Base-by-base conservation (phyloP, 129 eudicot species). In the Artemisia tridentata region DNA sequence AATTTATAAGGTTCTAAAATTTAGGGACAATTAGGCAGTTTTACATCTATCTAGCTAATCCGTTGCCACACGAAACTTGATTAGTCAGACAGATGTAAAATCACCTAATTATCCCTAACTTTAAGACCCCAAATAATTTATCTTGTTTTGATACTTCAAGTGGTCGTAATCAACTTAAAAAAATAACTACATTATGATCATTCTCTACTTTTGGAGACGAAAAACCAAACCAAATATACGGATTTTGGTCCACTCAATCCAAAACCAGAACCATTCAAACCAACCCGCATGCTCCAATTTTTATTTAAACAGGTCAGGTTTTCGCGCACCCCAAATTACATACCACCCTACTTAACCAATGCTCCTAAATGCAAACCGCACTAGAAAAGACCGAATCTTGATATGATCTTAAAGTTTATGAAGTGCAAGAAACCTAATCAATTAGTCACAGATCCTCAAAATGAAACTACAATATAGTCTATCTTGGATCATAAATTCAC, bases 371-470 rank as follows among this genome's bases (percentile, higher is more conserved):
- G 10, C 38, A 23, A 58, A 58, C 63, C 21, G 16, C 14, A 58
- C 38, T 27, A n/a, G 11, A 41, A 60, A 66, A 66, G 41, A 47
- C 7, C 10, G 17, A 46, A 66, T 34, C 71, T 66, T 66, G 6
- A 66, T 47, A 46, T 4, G 20, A 66, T 46, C 56, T 66, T 47
- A 21, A 14, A 15, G 17, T 46, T 65, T 66, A 21, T 0, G 5
- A 66, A 47, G 11, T 21, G 5, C 19, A 13, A 46, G 46, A 19
- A 9, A 47, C 43, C 18, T 46, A 46, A 25, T 21, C 11, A 66
- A 48, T 21, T 13, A 47, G 57, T 66, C 57, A 47, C 14, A 16
- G 16, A 53, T 16, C 65, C 34, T 19, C 51, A 11, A 27, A 52
- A 25, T 68, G 16, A n/a, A 31, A 25, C 49, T 52, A 59, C 65